phyloP scores from a whole-genome alignment of 257 asterid genomes.

The Anisodus acutangulus region DNA sequence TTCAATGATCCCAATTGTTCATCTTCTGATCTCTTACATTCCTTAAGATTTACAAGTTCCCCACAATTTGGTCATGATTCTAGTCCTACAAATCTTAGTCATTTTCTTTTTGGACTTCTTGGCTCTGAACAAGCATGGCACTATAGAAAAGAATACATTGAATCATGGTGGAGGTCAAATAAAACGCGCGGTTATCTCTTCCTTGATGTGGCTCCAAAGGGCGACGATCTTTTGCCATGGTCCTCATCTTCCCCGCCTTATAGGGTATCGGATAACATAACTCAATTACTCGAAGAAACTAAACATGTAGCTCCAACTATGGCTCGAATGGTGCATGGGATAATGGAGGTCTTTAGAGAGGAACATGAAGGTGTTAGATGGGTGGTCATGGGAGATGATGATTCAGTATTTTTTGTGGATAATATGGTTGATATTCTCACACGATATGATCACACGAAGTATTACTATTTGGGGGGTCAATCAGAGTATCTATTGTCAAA shows the following conservation, averaged over 20 bases:
- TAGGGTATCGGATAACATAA: slow-evolving; percentile 48
- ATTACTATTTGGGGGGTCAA: slow-evolving; percentile 57
- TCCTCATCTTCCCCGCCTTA: slow-evolving; percentile 52
- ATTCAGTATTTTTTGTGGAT: slow-evolving; percentile 63
- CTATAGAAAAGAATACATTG: slow-evolving; percentile 44
- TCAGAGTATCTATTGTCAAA: slow-evolving; percentile 65
- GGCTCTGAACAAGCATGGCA: slow-evolving; percentile 59
- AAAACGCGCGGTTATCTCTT: slow-evolving; percentile 49
- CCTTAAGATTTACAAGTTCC: not conserved
- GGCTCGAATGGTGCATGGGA: slow-evolving; percentile 65
- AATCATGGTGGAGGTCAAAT: slow-evolving; percentile 66
- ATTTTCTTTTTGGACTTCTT: slow-evolving; percentile 56
- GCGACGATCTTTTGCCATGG: slow-evolving; percentile 55
- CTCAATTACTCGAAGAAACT: slow-evolving; percentile 37
- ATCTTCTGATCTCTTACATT: slow-evolving; percentile 26
- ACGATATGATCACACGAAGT: slow-evolving; percentile 56
- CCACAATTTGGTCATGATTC: not conserved
- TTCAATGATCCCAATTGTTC: slow-evolving; percentile 31
- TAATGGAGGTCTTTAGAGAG: slow-evolving; percentile 57
- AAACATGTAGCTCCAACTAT: slow-evolving; percentile 39
- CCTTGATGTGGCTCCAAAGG: slow-evolving; percentile 50
- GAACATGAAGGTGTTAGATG: slow-evolving; percentile 50
- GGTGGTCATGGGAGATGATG: slow-evolving; percentile 82
- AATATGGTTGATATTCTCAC: slow-evolving; percentile 58
- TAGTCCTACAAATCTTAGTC: slow-evolving; percentile 50